Evolutionary conservation across 2,329 filamentous ascomycete species (phyloP).

Genomic region (Leptoxyphium fumago): DNA sequence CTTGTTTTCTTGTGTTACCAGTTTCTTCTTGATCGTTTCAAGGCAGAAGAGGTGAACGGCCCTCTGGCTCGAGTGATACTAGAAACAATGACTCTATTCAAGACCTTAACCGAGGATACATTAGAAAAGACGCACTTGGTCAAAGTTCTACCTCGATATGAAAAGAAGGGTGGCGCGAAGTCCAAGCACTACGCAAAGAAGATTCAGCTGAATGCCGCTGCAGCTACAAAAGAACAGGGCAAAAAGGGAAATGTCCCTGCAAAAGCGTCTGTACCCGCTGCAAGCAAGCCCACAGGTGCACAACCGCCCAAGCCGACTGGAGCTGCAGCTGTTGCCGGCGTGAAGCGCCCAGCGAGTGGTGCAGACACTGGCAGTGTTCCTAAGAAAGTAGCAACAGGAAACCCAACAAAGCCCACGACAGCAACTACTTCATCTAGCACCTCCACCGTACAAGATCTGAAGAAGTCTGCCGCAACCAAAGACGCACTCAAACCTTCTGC

Average conservation of each 20-base stretch:
- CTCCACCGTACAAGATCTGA: conserved; percentile 8
- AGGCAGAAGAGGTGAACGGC: conserved; percentile 30
- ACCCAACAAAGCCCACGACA: conserved; percentile 9
- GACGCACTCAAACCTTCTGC: conserved; percentile 8
- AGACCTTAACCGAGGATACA: conserved; percentile 44
- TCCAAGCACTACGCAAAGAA: conserved; percentile 46
- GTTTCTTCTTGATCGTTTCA: conserved; percentile 33
- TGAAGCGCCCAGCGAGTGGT: conserved; percentile 18
- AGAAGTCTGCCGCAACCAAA: conserved; percentile 9
- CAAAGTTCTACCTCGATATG: conserved; percentile 47
- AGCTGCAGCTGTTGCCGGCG: conserved; percentile 15
- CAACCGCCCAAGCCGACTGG: conserved; percentile 2
- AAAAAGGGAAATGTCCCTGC: conserved; percentile 13
- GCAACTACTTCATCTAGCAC: conserved; percentile 5
- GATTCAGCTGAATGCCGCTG: conserved; percentile 30
- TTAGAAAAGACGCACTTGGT: conserved; percentile 51
- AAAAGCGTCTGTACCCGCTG: conserved; percentile 15
- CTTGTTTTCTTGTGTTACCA: conserved; percentile 34
- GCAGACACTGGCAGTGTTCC: conserved; percentile 12
- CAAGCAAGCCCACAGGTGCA: conserved; percentile 1
- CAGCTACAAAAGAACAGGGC: conserved; percentile 7
- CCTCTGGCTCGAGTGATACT: conserved; percentile 27
- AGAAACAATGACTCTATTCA: conserved; percentile 46
- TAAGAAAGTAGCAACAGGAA: conserved; percentile 20
- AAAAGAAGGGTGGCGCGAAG: conserved; percentile 49